Conservation (phyloP, 1,139 yeast species). For the Geotrichum aggregatum region DNA sequence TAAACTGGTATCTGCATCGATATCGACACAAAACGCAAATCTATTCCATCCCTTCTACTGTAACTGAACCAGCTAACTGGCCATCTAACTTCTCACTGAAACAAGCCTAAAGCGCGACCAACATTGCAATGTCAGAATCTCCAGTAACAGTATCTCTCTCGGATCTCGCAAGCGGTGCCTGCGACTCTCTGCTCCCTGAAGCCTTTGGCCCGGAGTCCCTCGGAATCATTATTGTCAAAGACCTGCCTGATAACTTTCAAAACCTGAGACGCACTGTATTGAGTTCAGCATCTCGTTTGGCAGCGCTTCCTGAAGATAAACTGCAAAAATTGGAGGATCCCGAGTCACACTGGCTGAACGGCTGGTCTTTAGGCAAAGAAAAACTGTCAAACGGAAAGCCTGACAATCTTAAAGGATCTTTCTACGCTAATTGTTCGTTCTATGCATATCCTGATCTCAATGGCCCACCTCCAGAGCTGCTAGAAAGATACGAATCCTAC, state of each 20-base stretch:
- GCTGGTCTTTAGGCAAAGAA: constrained; percentile 67
- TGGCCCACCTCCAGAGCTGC: constrained; percentile 41
- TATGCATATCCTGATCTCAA: constrained; percentile 45
- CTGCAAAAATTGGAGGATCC: constrained; percentile 46
- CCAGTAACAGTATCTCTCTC: constrained; percentile 38
- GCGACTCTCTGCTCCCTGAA: constrained; percentile 37
- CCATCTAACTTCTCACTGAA: too few relatives aligned
- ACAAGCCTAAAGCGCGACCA: too few relatives aligned
- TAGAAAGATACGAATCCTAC: constrained; percentile 38
- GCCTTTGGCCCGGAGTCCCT: constrained; percentile 60
- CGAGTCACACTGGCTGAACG: constrained; percentile 52
- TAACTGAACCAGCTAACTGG: too few relatives aligned
- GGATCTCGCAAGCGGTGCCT: constrained; percentile 41
- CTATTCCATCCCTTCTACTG: too few relatives aligned
- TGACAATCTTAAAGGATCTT: constrained; percentile 57
- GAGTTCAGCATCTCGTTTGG: constrained; percentile 46
- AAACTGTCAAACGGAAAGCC: constrained; percentile 43
- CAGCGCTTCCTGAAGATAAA: constrained; percentile 41
- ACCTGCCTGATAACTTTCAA: constrained; percentile 43
- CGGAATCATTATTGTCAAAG: constrained; percentile 50
- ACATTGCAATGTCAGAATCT: constrained; percentile 2
- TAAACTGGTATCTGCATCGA: too few relatives aligned
- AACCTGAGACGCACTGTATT: constrained; percentile 47
- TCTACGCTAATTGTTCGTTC: constrained; percentile 58
- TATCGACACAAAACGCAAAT: too few relatives aligned